Conservation (phyloP, 139 green algal genomes). For the Pseudopediastrum boryanum region DNA sequence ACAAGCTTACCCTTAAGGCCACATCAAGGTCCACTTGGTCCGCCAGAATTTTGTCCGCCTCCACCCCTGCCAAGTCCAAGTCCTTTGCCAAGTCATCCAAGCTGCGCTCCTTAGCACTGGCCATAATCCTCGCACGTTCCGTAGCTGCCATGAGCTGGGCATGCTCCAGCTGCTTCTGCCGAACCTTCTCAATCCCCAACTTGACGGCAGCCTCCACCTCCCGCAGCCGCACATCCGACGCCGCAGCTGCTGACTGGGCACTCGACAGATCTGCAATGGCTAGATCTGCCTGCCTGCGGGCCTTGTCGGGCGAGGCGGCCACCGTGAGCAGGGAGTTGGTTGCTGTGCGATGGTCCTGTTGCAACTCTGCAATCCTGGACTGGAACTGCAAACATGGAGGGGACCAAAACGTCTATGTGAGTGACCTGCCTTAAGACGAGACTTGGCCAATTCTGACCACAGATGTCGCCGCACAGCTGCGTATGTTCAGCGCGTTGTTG, state of each 20-base stretch:
- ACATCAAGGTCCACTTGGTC: constrained; percentile 67
- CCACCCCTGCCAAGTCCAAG: constrained; percentile 70
- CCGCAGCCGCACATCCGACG: constrained; percentile 30
- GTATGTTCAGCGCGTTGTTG: too few relatives aligned
- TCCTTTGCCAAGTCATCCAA: constrained; percentile 70
- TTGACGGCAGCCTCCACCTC: constrained; percentile 24
- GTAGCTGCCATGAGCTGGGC: constrained; percentile 40
- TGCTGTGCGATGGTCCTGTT: constrained; percentile 19
- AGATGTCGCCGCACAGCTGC: too few relatives aligned
- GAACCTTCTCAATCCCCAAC: constrained; percentile 10
- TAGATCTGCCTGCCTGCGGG: constrained; percentile 43
- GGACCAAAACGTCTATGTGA: too few relatives aligned
- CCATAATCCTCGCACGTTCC: constrained; percentile 47
- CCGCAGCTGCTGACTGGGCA: constrained; percentile 45
- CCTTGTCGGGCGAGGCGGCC: constrained; percentile 51
- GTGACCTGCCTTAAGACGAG: too few relatives aligned
- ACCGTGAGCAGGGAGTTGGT: constrained; percentile 17
- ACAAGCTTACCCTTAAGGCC: constrained; percentile 51
- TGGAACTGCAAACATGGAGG: constrained; percentile 15
- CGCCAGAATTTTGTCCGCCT: constrained; percentile 69
- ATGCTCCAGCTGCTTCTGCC: constrained; percentile 53
- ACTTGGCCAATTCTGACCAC: too few relatives aligned
- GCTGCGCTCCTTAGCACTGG: constrained; percentile 69
- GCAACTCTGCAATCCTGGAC: background rate
- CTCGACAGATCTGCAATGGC: constrained; percentile 42